Conservation (phyloP, 768 basidiomycete genomes). For the Suillus spraguei region DNA sequence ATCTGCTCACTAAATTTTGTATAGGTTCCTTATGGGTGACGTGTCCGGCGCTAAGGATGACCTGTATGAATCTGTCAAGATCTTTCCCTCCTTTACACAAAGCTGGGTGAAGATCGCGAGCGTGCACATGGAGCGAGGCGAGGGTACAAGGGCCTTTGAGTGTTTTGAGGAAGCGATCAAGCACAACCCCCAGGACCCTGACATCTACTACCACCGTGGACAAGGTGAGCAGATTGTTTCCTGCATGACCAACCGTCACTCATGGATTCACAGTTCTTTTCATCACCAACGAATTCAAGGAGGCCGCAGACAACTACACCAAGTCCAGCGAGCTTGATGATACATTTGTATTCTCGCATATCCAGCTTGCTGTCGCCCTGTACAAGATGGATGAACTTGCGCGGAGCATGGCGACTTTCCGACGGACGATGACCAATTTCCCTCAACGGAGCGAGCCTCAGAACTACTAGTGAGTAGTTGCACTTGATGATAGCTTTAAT, state of each 20-base stretch:
- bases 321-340: slow-evolving; percentile 88
- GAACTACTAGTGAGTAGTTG: slow-evolving; percentile 86
- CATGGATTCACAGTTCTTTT: slow-evolving; percentile 67
- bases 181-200: slow-evolving; percentile 83
- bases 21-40: slow-evolving; percentile 87
- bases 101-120: slow-evolving; percentile 95
- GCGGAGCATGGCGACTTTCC: slow-evolving; percentile 89
- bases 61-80: slow-evolving; percentile 71
- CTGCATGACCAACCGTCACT: slow-evolving; percentile 1
- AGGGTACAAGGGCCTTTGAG: slow-evolving; percentile 79
- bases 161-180: slow-evolving; percentile 90
- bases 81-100: slow-evolving; percentile 76
- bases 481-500: neutral
- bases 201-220: slow-evolving; percentile 98
- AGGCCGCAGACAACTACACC: slow-evolving; percentile 89
- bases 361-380: slow-evolving; percentile 95
- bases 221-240: slow-evolving; percentile 58
- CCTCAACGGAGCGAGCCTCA: slow-evolving; percentile 85
- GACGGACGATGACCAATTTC: slow-evolving; percentile 83
- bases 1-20: neutral
- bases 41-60: slow-evolving; percentile 82
- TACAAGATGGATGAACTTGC: slow-evolving; percentile 85
- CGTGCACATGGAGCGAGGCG: slow-evolving; percentile 95
- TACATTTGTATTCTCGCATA: slow-evolving; percentile 93
- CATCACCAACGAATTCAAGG: slow-evolving; percentile 87